Base-by-base conservation (phyloP, 2,329 filamentous ascomycete species). In the Ilyonectria robusta region DNA sequence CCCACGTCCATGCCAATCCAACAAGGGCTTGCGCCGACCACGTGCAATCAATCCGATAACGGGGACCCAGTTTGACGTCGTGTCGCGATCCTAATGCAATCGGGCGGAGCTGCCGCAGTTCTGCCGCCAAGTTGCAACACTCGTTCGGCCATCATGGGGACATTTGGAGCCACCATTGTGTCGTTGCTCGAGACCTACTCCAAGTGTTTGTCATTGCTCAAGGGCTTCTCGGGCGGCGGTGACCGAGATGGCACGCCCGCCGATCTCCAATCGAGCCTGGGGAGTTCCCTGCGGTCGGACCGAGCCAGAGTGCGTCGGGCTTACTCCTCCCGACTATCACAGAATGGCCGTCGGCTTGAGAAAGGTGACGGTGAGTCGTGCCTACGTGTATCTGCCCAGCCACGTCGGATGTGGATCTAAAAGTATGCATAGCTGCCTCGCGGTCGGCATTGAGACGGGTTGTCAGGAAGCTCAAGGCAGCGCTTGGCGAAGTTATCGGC, bases 141-240 rank as follows among this genome's bases (percentile, higher is more conserved):
- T 21, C 55, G 26, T 17, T 51, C 33, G n/a, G 42, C 35, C 46
- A 63, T 21, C 48, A 72, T 76, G 80, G 81, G 77, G 29, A 76
- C 79, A 40, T 85, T 88, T 68, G 81, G 83, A 58, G 77, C 81
- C 57, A 79, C 80, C 19, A 81, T 88, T 50, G 76, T 78, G 4
- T 80, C 81, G 8, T 78, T 88, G 15, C 75, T 88, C 19, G 80
- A 84, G 54, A 83, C 84, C 13, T 88, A 87, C 64, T 80, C 81
- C 55, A 84, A 80, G 68, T 84, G 84, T 67, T 77, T 85, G 37
- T 77, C 79, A 17, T 78, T 85, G 13, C 76, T 86, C 7, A 83
- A 81, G 68, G 75, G 76, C 10, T 76, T 81, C 60, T 76, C 76
- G 46, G 62, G 62, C 26, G 58, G 56, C 13, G 71, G 62, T 35